Evolutionary conservation across 2,329 filamentous ascomycete genomes (phyloP).

Genomic region (Zarea fungicola): DNA sequence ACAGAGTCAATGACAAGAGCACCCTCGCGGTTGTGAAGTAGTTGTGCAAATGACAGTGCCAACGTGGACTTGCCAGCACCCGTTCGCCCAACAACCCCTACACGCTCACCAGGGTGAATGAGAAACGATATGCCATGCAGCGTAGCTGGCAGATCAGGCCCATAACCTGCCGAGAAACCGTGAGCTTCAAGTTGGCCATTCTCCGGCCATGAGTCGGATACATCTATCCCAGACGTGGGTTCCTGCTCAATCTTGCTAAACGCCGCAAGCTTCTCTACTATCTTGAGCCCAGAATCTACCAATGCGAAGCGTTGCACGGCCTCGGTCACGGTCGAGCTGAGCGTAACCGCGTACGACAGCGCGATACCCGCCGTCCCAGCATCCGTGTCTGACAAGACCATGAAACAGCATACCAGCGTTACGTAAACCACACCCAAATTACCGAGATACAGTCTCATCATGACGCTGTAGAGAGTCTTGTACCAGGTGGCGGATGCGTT

Average conservation of each 20-base stretch:
- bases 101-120: slow-evolving; percentile 54
- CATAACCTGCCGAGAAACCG: slow-evolving; percentile 61
- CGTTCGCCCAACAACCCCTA: slow-evolving; percentile 65
- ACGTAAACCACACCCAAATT: slow-evolving; percentile 59
- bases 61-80: slow-evolving; percentile 63
- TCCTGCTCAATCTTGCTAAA: slow-evolving; percentile 60
- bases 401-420: slow-evolving; percentile 52
- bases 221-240: slow-evolving; percentile 48
- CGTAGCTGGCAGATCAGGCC: slow-evolving; percentile 58
- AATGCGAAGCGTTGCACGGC: slow-evolving; percentile 57
- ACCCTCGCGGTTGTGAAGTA: background rate
- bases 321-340: slow-evolving; percentile 53
- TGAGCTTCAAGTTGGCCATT: slow-evolving; percentile 62
- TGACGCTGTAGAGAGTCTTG: slow-evolving; percentile 62
- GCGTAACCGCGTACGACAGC: slow-evolving; percentile 60
- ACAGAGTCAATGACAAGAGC: background rate
- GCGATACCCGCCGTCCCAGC: slow-evolving; percentile 64
- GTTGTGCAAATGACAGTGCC: background rate
- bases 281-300: slow-evolving; percentile 66
- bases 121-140: slow-evolving; percentile 58
- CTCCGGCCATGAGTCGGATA: slow-evolving; percentile 63
- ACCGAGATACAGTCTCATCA: slow-evolving; percentile 62
- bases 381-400: slow-evolving; percentile 52
- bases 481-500: slow-evolving; percentile 60
- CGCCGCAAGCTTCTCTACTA: slow-evolving; percentile 64